Evolutionary conservation across 2,329 filamentous ascomycete species (phyloP).

Genomic region (Hypoxylon sp.): DNA sequence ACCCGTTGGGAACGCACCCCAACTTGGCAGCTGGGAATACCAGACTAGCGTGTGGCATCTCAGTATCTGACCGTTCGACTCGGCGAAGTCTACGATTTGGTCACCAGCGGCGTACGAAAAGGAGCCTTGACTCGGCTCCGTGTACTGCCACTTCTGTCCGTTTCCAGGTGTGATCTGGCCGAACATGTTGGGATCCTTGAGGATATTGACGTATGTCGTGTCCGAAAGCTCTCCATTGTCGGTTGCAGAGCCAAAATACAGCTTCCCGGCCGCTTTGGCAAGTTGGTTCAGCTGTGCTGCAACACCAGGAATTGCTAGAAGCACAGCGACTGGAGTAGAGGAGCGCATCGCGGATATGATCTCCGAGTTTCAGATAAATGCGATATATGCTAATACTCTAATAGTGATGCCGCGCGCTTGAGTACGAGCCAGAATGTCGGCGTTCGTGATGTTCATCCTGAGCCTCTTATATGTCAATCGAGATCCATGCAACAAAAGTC

Average conservation of each 20-base stretch:
- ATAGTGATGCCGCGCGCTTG: not conserved
- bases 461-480: constrained; percentile 5
- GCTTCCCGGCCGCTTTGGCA: constrained; percentile 68
- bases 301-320: constrained; percentile 42
- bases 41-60: constrained; percentile 71
- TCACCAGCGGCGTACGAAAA: constrained; percentile 74
- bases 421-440: not conserved
- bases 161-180: constrained; percentile 77
- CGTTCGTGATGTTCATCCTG: not conserved
- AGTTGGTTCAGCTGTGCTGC: constrained; percentile 64
- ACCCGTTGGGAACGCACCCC: constrained; percentile 22
- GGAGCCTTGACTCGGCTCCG: constrained; percentile 67
- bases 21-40: constrained; percentile 42
- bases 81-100: constrained; percentile 64
- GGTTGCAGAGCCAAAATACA: constrained; percentile 76
- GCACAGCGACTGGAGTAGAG: constrained; percentile 17
- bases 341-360: constrained; percentile 12
- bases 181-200: constrained; percentile 70
- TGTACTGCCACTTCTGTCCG: constrained; percentile 74
- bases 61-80: constrained; percentile 65
- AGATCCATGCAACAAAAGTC: not conserved
- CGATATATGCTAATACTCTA: not conserved
- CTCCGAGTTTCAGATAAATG: not conserved
- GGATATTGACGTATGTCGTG: constrained; percentile 67
- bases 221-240: constrained; percentile 71